Evolutionary conservation across 176 grass and related monocot genomes (phyloP), one percentile per base, ranked within the genome.

Genomic region (Musa schizocarpa): DNA sequence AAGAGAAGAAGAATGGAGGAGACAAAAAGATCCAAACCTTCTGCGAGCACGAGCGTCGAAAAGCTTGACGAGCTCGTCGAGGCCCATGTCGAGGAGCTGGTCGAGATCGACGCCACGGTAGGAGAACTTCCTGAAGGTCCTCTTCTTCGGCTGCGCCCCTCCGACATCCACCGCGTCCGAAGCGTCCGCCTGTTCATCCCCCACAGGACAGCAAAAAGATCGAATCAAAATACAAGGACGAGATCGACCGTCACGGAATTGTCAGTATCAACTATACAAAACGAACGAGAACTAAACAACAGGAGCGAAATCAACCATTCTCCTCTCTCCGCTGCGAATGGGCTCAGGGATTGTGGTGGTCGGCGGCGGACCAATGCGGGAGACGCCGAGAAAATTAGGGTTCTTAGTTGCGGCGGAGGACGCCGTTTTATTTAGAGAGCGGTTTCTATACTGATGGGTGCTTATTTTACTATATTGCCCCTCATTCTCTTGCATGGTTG

Each of bases 111-210:
- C 72, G 8, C 72, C 72, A 9, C 72, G 72, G 72, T 57, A 74
- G 53, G 72, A 74, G 53, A 74, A 74, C 72, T 74, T 74, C 72
- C 72, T 74, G 20, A 74, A 74, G 23, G 72, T 74, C 53, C 72
- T 74, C 72, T 74, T 74, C 72, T 74, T 74, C 53, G 72, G 72
- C 3, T 72, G 70, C 53, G 72, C 72, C 14, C 53, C 72, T 55
- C 72, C 72, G 22, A 74, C 53, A 17, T 74, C 72, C 13, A 58
- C 53, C 24, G 53, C 72, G 16, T 58, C 51, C 2, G 72, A 74
- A 74, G 9, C 53, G 57, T 74, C 72, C 14, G 53, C 72, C 72
- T 74, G 53, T 4, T 21, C 10, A 13, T 43, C 34, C 3, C 34
- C 34, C 34, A 43, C 34, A 43, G 4, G 4, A 43, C 4, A 43